Conservation (phyloP, 139 green algal genomes). For the Prasinococcaceae sp. region DNA sequence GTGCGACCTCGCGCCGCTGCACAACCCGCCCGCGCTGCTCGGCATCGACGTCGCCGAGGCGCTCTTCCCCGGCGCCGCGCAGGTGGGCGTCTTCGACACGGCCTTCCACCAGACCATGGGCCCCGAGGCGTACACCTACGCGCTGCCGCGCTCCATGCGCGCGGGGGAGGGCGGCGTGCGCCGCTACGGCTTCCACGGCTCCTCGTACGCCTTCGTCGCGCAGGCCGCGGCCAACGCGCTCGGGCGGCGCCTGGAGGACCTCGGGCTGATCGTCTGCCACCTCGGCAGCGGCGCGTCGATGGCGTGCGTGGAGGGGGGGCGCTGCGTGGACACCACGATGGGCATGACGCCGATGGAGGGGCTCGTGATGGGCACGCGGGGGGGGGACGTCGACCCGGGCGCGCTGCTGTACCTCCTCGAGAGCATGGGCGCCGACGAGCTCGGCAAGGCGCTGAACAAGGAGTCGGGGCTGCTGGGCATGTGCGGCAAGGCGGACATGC, state of each 20-base stretch:
- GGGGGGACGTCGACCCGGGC: constrained; percentile 60
- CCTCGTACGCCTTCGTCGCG: constrained; percentile 63
- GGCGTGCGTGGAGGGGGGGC: constrained; percentile 42
- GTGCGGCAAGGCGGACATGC: constrained; percentile 39
- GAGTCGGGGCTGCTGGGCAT: constrained; percentile 45
- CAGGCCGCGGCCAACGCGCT: constrained; percentile 32
- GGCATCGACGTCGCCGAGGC: constrained; percentile 21
- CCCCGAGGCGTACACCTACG: constrained; percentile 63
- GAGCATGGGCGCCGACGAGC: constrained; percentile 19
- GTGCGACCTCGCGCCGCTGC: constrained; percentile 57
- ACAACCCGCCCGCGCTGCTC: constrained; percentile 50
- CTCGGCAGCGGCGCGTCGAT: constrained; percentile 63
- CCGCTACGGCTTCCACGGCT: constrained; percentile 79
- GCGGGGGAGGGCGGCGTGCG: constrained; percentile 37
- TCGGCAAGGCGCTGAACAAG: constrained; percentile 74
- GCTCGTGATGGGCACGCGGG: constrained; percentile 30
- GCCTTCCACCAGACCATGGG: constrained; percentile 82
- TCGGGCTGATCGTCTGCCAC: constrained; percentile 67
- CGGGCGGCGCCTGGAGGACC: constrained; percentile 31
- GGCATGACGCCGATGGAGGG: constrained; percentile 69
- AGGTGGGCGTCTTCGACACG: constrained; percentile 88
- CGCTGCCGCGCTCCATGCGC: constrained; percentile 59
- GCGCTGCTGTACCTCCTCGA: constrained; percentile 28
- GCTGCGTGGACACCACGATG: constrained; percentile 67
- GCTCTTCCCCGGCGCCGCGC: constrained; percentile 26